Base-by-base conservation (phyloP, 225 moss, liverwort and hornwort species). In the Physcomitrium patens region DNA sequence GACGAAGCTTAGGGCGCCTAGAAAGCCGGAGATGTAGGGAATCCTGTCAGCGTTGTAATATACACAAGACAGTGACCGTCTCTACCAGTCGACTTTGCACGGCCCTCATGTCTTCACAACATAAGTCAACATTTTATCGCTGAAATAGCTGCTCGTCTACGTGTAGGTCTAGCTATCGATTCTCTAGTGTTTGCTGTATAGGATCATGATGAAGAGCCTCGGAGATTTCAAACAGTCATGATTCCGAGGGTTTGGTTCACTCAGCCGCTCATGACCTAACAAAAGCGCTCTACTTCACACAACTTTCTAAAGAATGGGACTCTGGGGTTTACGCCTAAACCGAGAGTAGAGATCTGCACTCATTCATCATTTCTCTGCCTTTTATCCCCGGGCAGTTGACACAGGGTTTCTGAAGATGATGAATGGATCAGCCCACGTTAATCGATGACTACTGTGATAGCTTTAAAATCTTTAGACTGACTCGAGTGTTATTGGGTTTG, bases 131-230 rank as follows among this genome's bases (percentile, higher is more conserved):
- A 42, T 41, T 63, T 45, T 28, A 16, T 55, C 45, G 14, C 7
- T 27, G 12, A 41, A 47, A 60, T 61, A 27, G 48, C 41, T 71
- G 54, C 56, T 67, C 75, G 75, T 71, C 64, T 58, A 44, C 18
- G 10, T 76, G 3, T 17, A 41, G 31, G 4, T 37, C 31, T 37
- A 37, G 5, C 42, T 61, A 48, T 70, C 54, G 13, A 55, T 61
- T 62, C n/a, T 45, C 61, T 57, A 46, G 45, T 43, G 2, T n/a
- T 7, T 12, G 71, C 69, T 75, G 69, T 52, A 60, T 60, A 63
- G 58, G 56, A 13, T 48, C 43, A 73, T 63, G 64, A 72, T 7
- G 63, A 56, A 46, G 31, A 27, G 44, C 27, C 45, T 20, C 26
- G 2, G 5, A 15, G 49, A 15, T 49, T 49, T 49, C 49, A 5